Conservation (phyloP, 345 rosid species). For the Nasturtium officinale region DNA sequence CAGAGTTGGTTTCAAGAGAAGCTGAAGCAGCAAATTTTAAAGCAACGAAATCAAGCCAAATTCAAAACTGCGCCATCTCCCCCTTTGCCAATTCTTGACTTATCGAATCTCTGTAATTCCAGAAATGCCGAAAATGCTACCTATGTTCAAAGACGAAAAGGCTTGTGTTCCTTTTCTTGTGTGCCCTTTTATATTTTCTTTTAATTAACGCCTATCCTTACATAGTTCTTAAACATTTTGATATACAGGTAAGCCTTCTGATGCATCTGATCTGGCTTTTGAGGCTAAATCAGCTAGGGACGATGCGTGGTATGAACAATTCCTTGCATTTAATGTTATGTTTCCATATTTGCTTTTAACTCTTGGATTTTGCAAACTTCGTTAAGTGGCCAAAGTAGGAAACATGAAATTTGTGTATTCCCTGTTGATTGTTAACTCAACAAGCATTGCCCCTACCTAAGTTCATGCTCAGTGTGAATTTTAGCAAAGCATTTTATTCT, state of each 20-base stretch:
- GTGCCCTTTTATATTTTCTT: slow-evolving; percentile 9
- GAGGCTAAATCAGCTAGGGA: slow-evolving; percentile 83
- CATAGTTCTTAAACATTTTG: not conserved
- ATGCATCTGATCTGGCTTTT: slow-evolving; percentile 62
- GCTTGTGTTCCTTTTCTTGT: slow-evolving; percentile 34
- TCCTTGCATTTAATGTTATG: slow-evolving; percentile 13
- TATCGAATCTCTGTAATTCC: slow-evolving; percentile 39
- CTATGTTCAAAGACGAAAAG: slow-evolving; percentile 48
- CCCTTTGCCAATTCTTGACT: slow-evolving; percentile 37
- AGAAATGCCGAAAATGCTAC: slow-evolving; percentile 17
- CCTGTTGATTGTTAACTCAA: slow-evolving; percentile 9
- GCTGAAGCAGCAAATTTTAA: slow-evolving; percentile 35
- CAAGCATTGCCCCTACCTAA: not conserved
- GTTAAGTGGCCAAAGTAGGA: not conserved
- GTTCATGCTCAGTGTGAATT: slow-evolving; percentile 9
- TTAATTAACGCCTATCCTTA: not conserved
- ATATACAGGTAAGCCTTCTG: slow-evolving; percentile 41
- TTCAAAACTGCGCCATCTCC: slow-evolving; percentile 38
- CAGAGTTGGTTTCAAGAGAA: slow-evolving; percentile 67
- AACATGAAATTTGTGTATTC: not conserved
- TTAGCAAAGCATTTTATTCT: not conserved
- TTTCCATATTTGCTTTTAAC: not conserved
- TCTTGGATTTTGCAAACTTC: slow-evolving; percentile 8
- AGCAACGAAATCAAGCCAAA: slow-evolving; percentile 36
- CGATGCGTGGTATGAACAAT: slow-evolving; percentile 64